phyloP scores from a whole-genome alignment of 345 rosid genomes.

The Arabis alpina region DNA sequence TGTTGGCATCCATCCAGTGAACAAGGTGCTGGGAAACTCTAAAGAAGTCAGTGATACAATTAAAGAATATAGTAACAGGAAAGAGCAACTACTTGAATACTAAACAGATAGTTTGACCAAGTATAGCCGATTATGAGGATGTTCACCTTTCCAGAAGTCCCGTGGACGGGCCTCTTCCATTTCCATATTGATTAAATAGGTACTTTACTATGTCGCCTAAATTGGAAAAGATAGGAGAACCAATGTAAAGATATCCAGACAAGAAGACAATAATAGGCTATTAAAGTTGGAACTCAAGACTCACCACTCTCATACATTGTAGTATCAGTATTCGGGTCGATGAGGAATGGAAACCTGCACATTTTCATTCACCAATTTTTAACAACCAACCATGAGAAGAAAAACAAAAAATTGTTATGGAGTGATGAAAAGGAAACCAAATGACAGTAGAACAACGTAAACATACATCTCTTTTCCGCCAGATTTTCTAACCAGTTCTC shows the following conservation, averaged over 20 bases:
- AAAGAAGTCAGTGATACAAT: slow-evolving; percentile 22
- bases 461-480: slow-evolving; percentile 86
- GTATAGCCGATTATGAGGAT: slow-evolving; percentile 11
- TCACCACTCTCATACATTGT: slow-evolving; percentile 83
- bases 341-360: slow-evolving; percentile 80
- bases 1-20: slow-evolving; percentile 93
- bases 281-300: slow-evolving; percentile 31
- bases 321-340: slow-evolving; percentile 72
- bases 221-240: not conserved
- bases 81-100: not conserved
- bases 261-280: slow-evolving; percentile 6
- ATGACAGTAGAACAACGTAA: slow-evolving; percentile 9
- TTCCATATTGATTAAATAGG: slow-evolving; percentile 73
- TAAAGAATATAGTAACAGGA: not conserved
- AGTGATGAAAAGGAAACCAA: slow-evolving; percentile 12
- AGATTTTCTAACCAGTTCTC: slow-evolving; percentile 68
- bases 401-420: not conserved
- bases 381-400: not conserved
- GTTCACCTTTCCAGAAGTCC: slow-evolving; percentile 76
- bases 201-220: slow-evolving; percentile 83
- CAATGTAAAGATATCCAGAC: slow-evolving; percentile 21
- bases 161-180: slow-evolving; percentile 61
- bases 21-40: slow-evolving; percentile 58
- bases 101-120: slow-evolving; percentile 1
- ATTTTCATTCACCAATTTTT: not conserved